Evolutionary conservation across 257 asterid genomes (phyloP), one percentile per base, ranked within the genome.

Genomic region (Buddleja alternifolia): DNA sequence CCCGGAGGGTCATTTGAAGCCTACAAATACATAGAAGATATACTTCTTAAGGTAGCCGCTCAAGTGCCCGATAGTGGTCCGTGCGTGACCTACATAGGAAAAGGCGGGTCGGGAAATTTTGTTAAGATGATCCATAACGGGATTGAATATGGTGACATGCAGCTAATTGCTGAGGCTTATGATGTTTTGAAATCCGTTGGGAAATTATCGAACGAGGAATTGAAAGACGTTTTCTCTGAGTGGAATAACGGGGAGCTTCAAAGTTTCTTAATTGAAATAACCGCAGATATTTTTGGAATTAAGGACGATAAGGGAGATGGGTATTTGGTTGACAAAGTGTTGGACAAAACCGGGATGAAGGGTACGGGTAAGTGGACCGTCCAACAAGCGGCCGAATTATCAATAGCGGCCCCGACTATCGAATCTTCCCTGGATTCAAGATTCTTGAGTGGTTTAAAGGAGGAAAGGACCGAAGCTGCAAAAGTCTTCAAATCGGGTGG

Each of bases 101-200:
- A 46, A 57, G 74, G 74, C 4, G 74, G 74, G 3, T 34, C 74
- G 0, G 74, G 74, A 12, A 69, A 69, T 44, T 69, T 69, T 3
- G 74, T 70, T 23, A 70, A 70, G 55, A 70, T 70, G 75, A 11
- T 70, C 32, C 75, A 70, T 48, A 70, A 70, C 4, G 75, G 75
- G 14, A 70, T 70, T 2, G 75, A 70, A 63, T 70, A 70, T 44
- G 75, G 75, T 15, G 75, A 70, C 52, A 70, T 70, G 75, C 75
- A 70, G 32, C 69, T 70, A 16, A 70, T 70, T 16, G 51, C 69
- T 16, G 74, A 70, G 59, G 74, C 74, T 12, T 70, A 70, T 61
- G 74, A 70, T 14, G 74, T 70, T 12, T 50, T 70, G 20, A 70
- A 60, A 61, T 60, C 61, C 4, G 68, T 60, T 6, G 75, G 75